Conservation (phyloP, 2,329 filamentous ascomycete species). For the Exophiala calicioides region DNA sequence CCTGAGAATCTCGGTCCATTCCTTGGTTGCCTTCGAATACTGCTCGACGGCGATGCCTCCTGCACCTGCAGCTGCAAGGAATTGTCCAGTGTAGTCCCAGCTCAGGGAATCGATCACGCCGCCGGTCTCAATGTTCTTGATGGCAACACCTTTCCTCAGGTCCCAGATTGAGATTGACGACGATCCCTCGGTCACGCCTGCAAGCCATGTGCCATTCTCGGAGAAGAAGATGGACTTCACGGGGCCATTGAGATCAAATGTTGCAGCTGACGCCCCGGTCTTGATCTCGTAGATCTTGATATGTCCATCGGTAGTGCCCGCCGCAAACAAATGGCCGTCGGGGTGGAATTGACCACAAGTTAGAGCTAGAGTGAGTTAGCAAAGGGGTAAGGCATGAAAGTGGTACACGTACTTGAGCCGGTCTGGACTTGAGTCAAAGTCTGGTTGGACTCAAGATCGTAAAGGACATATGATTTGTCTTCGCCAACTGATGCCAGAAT, state of each 20-base stretch:
- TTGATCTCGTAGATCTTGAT: slow-evolving; percentile 90
- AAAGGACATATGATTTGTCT: slow-evolving; percentile 91
- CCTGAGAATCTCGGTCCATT: slow-evolving; percentile 82
- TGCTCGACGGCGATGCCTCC: slow-evolving; percentile 84
- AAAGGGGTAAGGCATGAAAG: neutral
- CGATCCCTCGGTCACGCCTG: slow-evolving; percentile 75
- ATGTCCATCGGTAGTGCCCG: slow-evolving; percentile 74
- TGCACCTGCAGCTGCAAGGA: slow-evolving; percentile 77
- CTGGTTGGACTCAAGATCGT: slow-evolving; percentile 70
- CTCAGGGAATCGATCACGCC: slow-evolving; percentile 68
- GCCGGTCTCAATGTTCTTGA: slow-evolving; percentile 84
- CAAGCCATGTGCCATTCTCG: slow-evolving; percentile 96
- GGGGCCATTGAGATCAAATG: slow-evolving; percentile 65
- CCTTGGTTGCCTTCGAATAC: slow-evolving; percentile 82
- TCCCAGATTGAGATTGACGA: slow-evolving; percentile 85
- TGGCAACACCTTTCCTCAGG: slow-evolving; percentile 77
- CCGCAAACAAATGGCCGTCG: slow-evolving; percentile 90
- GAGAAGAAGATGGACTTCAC: slow-evolving; percentile 81
- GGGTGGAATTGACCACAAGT: slow-evolving; percentile 86
- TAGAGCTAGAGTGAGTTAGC: slow-evolving; percentile 56
- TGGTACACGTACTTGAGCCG: slow-evolving; percentile 67
- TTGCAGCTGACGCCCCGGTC: slow-evolving; percentile 72
- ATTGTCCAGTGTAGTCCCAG: slow-evolving; percentile 97
- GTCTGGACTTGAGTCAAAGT: slow-evolving; percentile 77
- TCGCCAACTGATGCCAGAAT: slow-evolving; percentile 83